Base-by-base conservation (phyloP, 495 filamentous ascomycete genomes). In the Trichodelitschia bisporula region DNA sequence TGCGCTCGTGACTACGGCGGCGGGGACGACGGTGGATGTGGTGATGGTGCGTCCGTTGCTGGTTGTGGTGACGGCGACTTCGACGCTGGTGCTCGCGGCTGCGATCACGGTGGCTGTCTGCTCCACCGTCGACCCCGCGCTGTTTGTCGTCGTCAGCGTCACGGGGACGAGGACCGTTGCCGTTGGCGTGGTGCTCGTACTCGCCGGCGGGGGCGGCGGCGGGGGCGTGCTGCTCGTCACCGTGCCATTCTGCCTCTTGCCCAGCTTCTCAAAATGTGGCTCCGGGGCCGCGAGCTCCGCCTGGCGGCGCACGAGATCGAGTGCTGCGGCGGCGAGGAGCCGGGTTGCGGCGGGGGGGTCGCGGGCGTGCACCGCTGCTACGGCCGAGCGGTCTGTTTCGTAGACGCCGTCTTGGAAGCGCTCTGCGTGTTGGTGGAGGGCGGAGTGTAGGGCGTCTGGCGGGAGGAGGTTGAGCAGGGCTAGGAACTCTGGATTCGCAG, bases 401-500 rank as follows among this genome's bases (percentile, higher is more conserved):
- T 46, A 59, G 15, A 62, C 50, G 34, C 57, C 57, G 33, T 57
- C 55, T 34, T 53, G 39, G 41, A 49, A 60, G 27, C 49, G 45
- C 4, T 46, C 39, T n/a, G n/a, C n/a, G 28, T 49, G 43, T 14
- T 46, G 36, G 31, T 54, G 46, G 6, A 61, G 42, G 14, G 54
- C 44, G 4, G 51, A 46, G 35, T 57, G 48, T 12, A 62, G 39
- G 2, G 48, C 44, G 23, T 51, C 43, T 14, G 45, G 44, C 1
- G 56, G 47, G 3, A 60, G 39, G 3, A 42, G 37, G 23, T 58
- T 44, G 31, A 58, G 47, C 19, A 59, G 39, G 26, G 49, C 42
- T 33, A 47, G 37, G 39, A 60, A 54, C 8, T 11, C 8, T 29
- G 5, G 26, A 6, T 29, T n/a, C n/a, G n/a, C n/a, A n/a, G n/a